These are phyloP conservation scores for Colletotrichum gigasporum DNA, from an alignment of 2,329 filamentous ascomycete species.

Conservation along the genomic window DNA sequence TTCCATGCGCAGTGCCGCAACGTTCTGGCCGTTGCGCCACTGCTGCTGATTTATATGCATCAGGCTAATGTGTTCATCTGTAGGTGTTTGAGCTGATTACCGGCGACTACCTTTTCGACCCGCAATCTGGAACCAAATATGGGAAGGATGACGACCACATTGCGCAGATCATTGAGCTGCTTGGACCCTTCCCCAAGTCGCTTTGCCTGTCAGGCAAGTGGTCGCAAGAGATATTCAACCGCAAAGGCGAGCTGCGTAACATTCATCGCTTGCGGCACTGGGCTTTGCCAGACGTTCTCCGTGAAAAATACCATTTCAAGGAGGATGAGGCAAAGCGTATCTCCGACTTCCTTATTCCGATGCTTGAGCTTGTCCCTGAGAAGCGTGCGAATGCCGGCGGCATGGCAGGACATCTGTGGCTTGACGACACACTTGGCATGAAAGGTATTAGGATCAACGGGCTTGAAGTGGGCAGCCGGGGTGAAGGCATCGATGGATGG, in stretches of 20 bases:
- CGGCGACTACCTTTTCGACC: slow-evolving; percentile 97
- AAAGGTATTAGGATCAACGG: slow-evolving; percentile 77
- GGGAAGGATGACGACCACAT: slow-evolving; percentile 99
- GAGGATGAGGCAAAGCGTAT: slow-evolving; percentile 82
- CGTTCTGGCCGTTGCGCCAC: not conserved
- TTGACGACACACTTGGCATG: slow-evolving; percentile 91
- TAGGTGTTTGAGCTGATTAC: slow-evolving; percentile 98
- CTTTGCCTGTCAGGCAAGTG: slow-evolving; percentile 94
- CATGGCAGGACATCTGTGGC: slow-evolving; percentile 86
- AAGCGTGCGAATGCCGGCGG: slow-evolving; percentile 94
- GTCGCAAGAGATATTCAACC: slow-evolving; percentile 98
- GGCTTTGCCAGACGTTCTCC: slow-evolving; percentile 90
- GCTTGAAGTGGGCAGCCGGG: slow-evolving; percentile 80
- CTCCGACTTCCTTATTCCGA: slow-evolving; percentile 84
- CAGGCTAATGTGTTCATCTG: not conserved
- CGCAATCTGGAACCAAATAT: slow-evolving; percentile 98
- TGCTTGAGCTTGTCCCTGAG: slow-evolving; percentile 90
- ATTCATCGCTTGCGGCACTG: slow-evolving; percentile 97
- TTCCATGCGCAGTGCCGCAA: too few relatives aligned
- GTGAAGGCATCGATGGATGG: slow-evolving; percentile 96
- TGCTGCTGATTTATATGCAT: not conserved
- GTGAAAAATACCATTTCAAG: slow-evolving; percentile 96
- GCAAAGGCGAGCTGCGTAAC: slow-evolving; percentile 95
- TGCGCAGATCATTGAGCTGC: slow-evolving; percentile 96
- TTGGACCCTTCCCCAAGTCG: slow-evolving; percentile 92